Conservation (phyloP, 805 yeast genomes). For the Myxozyma udenii region DNA sequence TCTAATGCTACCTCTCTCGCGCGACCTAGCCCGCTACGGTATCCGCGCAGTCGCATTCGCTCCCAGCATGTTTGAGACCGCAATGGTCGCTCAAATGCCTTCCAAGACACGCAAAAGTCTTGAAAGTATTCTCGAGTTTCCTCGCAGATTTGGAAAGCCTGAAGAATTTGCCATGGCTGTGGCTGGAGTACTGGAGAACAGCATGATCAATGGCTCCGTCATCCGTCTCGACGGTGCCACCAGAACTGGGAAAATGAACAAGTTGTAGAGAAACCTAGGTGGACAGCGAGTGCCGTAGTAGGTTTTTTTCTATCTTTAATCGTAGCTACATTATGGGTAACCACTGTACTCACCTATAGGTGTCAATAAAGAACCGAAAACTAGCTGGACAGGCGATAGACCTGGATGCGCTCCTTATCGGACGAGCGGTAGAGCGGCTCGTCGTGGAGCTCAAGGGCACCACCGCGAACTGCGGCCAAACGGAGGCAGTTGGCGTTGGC, state of each 20-base stretch:
- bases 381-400: too few relatives aligned
- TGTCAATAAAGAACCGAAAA: too few relatives aligned
- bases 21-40: slow-evolving; percentile 21
- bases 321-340: too few relatives aligned
- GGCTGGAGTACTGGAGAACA: slow-evolving; percentile 4
- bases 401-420: too few relatives aligned
- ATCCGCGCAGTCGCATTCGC: slow-evolving; percentile 20
- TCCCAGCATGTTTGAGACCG: slow-evolving; percentile 21
- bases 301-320: too few relatives aligned
- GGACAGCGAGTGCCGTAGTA: background rate
- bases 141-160: slow-evolving; percentile 17
- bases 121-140: slow-evolving; percentile 13
- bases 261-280: too few relatives aligned
- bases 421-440: too few relatives aligned
- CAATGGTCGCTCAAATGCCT: slow-evolving; percentile 12
- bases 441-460: too few relatives aligned
- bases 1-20: slow-evolving; percentile 21
- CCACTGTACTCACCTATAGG: too few relatives aligned
- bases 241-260: slow-evolving; percentile 17
- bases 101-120: slow-evolving; percentile 2
- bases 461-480: too few relatives aligned
- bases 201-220: slow-evolving; percentile 19
- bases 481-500: too few relatives aligned
- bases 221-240: slow-evolving; percentile 25
- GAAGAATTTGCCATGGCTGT: slow-evolving; percentile 21